Conservation (phyloP, 202 grass and related monocot genomes). For the Brachypodium distachyon region DNA sequence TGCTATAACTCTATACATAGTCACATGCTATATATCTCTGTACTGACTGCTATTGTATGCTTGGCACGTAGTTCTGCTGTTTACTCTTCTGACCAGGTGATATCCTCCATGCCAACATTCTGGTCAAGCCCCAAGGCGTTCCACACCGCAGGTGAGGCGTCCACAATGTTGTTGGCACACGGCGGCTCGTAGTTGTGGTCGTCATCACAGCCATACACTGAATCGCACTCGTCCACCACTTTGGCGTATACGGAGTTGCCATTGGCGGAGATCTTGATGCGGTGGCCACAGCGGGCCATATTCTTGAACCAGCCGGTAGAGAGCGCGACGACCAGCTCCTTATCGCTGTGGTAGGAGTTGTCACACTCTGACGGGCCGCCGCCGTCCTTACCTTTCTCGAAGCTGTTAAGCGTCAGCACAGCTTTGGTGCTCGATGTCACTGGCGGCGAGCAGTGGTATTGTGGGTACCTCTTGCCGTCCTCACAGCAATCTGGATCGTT, state of each 20-base stretch:
- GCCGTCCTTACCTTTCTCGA: conserved; percentile 40
- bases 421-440: conserved; percentile 20
- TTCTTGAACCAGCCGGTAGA: conserved; percentile 38
- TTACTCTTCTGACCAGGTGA: conserved; percentile 52
- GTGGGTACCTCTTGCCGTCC: conserved; percentile 32
- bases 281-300: conserved; percentile 4
- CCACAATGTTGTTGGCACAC: conserved; percentile 34
- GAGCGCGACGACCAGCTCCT: conserved; percentile 33
- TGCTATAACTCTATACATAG: background rate
- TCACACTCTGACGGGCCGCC: conserved; percentile 52
- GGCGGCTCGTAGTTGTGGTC: conserved; percentile 45
- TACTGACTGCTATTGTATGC: background rate
- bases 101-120: background rate
- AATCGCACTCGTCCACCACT: conserved; percentile 67
- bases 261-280: conserved; percentile 28
- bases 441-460: conserved; percentile 49
- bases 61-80: background rate
- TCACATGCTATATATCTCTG: background rate
- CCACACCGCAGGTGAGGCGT: conserved; percentile 41
- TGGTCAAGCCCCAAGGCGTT: conserved; percentile 27
- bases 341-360: conserved; percentile 35
- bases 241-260: conserved; percentile 23
- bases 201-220: conserved; percentile 33
- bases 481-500: conserved; percentile 43
- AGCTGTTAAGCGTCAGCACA: conserved; percentile 36